Percentiles rank a stretch among this genome's conserved stretches.
These are phyloP conservation scores for Tanacetum coccineum DNA, from an alignment of 129 eudicot species.

Conservation along the genomic window DNA sequence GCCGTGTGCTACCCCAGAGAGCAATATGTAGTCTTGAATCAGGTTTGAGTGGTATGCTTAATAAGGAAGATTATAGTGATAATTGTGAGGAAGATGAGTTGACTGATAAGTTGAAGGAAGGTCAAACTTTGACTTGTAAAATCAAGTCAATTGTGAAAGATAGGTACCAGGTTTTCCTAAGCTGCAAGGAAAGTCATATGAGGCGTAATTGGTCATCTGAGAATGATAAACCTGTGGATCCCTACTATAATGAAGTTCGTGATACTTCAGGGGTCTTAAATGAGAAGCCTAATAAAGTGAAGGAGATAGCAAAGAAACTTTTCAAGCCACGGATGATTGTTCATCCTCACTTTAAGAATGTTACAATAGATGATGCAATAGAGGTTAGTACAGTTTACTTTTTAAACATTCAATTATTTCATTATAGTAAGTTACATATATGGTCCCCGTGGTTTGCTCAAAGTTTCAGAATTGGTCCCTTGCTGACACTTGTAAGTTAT, in stretches of 20 bases:
- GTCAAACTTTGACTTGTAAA: constrained; percentile 74
- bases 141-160: constrained; percentile 66
- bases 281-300: constrained; percentile 64
- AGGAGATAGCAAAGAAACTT: constrained; percentile 89
- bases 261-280: constrained; percentile 35
- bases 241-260: constrained; percentile 65
- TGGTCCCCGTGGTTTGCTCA: too few relatives aligned
- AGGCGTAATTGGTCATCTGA: constrained; percentile 58
- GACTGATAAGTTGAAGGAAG: constrained; percentile 73
- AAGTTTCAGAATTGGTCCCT: too few relatives aligned
- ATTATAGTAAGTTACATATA: not conserved
- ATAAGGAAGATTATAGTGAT: constrained; percentile 69
- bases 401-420: not conserved
- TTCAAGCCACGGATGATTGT: constrained; percentile 85
- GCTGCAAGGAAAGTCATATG: constrained; percentile 76
- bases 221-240: constrained; percentile 47
- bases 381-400: constrained; percentile 44
- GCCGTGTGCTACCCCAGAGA: constrained; percentile 69
- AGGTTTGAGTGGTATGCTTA: constrained; percentile 74
- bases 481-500: too few relatives aligned
- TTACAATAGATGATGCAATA: constrained; percentile 78
- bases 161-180: constrained; percentile 73
- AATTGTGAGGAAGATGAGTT: constrained; percentile 64
- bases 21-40: constrained; percentile 76
- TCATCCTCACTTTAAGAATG: constrained; percentile 83